Conservation (phyloP, 2,329 filamentous ascomycete species). For the Nothophoma quercina region DNA sequence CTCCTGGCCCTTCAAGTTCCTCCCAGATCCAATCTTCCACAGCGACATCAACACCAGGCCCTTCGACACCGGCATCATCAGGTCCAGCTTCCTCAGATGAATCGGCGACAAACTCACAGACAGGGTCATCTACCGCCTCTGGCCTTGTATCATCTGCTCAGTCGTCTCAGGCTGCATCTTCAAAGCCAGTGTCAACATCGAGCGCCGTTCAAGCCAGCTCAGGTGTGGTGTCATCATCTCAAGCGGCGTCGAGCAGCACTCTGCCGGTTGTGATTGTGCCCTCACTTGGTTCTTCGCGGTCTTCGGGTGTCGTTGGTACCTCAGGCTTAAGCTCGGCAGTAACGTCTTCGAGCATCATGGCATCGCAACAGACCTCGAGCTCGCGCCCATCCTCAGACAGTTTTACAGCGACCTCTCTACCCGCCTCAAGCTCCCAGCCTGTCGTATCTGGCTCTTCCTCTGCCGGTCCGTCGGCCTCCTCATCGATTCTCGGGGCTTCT, state of each 20-base stretch:
- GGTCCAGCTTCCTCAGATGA: not conserved
- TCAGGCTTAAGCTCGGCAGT: not conserved
- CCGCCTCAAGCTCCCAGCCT: not conserved
- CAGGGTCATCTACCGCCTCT: not conserved
- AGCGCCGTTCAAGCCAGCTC: not conserved
- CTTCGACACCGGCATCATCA: not conserved
- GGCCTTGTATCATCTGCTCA: not conserved
- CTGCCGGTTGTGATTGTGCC: not conserved
- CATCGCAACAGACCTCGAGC: not conserved
- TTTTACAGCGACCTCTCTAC: not conserved
- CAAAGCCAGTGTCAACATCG: not conserved
- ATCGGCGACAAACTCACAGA: not conserved
- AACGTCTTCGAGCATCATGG: not conserved
- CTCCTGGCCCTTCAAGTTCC: not conserved
- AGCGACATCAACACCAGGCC: not conserved
- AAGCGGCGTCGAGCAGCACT: not conserved
- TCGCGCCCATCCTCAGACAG: not conserved
- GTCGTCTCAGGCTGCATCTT: not conserved
- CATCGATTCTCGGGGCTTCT: not conserved
- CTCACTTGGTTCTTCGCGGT: not conserved
- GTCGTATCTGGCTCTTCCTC: not conserved
- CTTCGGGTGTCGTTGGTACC: not conserved
- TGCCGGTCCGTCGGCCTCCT: not conserved
- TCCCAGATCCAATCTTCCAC: not conserved
- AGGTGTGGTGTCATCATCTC: not conserved